phyloP scores from a whole-genome alignment of 2,329 filamentous ascomycete species.

The Colletotrichum acutatum region DNA sequence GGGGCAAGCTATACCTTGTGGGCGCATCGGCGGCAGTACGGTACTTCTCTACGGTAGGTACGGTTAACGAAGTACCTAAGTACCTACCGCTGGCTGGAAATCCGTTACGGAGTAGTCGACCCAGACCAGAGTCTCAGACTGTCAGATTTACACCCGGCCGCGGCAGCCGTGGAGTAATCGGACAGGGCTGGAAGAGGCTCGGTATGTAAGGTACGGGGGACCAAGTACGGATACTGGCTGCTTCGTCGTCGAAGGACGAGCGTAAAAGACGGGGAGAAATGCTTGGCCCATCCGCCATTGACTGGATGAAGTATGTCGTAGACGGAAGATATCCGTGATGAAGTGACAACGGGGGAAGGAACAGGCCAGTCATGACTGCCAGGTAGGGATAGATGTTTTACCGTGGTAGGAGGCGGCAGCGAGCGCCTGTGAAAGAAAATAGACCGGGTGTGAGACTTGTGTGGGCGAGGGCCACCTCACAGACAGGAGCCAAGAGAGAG shows the following conservation, averaged over 20 bases:
- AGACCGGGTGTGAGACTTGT: slow-evolving; percentile 7
- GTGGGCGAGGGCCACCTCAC: neutral
- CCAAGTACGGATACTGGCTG: neutral
- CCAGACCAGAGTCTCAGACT: no score
- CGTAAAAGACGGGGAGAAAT: neutral
- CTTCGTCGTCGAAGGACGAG: neutral
- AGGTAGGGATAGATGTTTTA: slow-evolving; percentile 27
- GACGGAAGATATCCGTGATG: slow-evolving; percentile 25
- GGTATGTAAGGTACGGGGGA: slow-evolving; percentile 5
- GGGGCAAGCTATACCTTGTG: neutral
- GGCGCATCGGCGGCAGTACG: neutral
- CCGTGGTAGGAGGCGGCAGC: slow-evolving; percentile 11
- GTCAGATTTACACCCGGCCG: neutral
- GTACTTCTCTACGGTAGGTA: neutral
- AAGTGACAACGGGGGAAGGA: neutral
- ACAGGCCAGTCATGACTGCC: slow-evolving; percentile 11
- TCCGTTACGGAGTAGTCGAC: no score
- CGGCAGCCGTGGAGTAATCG: neutral
- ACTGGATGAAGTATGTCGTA: neutral
- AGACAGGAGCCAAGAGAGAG: neutral
- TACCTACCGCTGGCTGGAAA: neutral
- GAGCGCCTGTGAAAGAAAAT: slow-evolving; percentile 17
- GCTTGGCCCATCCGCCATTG: neutral
- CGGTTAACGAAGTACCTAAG: neutral
- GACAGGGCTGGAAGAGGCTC: slow-evolving; percentile 2